Evolutionary conservation across 352 stramenopile species (phyloP).

Genomic region (Globisporangium parvum): DNA sequence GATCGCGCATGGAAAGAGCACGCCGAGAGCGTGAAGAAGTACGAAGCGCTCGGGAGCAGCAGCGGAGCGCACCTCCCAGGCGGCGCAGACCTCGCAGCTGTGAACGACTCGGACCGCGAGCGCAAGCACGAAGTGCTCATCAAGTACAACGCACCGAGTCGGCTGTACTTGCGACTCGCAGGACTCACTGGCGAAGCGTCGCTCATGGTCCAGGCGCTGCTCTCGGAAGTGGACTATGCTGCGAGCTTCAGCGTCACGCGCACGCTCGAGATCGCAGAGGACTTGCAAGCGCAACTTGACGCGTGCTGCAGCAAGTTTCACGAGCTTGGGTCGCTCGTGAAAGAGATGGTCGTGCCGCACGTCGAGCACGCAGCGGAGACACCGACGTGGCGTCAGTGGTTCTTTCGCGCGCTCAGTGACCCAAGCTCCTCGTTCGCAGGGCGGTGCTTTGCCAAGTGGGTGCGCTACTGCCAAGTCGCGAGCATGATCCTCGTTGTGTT

Average conservation of each 20-base stretch:
- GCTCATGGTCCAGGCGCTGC: conserved; percentile 56
- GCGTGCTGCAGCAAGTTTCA: conserved; percentile 44
- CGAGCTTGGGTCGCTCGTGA: conserved; percentile 51
- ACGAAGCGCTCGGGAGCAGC: conserved; percentile 31
- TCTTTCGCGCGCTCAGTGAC: conserved; percentile 34
- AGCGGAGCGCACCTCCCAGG: background rate
- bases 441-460: conserved; percentile 39
- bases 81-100: conserved; percentile 10
- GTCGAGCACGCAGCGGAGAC: conserved; percentile 27
- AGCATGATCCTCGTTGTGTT: conserved; percentile 76
- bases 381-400: conserved; percentile 28
- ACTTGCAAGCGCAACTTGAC: conserved; percentile 45
- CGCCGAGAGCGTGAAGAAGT: conserved; percentile 56
- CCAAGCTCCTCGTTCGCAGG: conserved; percentile 37
- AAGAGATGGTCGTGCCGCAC: conserved; percentile 53
- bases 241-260: conserved; percentile 31
- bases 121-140: conserved; percentile 67
- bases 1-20: conserved; percentile 76
- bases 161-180: conserved; percentile 52
- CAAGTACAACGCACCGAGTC: conserved; percentile 75
- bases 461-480: conserved; percentile 58
- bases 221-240: conserved; percentile 25
- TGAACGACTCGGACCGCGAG: conserved; percentile 31
- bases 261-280: conserved; percentile 44
- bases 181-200: conserved; percentile 58